Conservation (phyloP, 192 early-diverging fungal genomes). For the Backusella australiensis region DNA sequence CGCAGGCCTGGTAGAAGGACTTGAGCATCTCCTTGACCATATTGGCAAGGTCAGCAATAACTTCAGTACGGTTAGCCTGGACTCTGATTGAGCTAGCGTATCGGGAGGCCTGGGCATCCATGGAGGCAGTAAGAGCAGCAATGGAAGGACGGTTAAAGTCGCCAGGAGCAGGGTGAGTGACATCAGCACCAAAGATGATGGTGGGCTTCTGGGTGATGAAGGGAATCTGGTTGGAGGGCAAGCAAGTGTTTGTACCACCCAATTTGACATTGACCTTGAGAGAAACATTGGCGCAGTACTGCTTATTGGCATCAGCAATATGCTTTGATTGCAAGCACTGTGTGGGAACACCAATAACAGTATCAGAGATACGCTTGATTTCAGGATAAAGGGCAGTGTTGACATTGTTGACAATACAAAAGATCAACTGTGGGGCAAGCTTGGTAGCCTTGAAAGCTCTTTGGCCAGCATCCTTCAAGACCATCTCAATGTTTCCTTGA, state of each 20-base stretch:
- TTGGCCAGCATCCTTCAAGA: constrained; percentile 67
- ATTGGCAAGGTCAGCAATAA: constrained; percentile 63
- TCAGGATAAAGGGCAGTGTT: constrained; percentile 77
- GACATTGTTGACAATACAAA: constrained; percentile 82
- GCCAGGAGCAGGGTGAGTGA: constrained; percentile 82
- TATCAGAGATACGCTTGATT: constrained; percentile 88
- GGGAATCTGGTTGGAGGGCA: constrained; percentile 58
- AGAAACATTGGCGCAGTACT: constrained; percentile 95
- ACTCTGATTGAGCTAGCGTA: constrained; percentile 64
- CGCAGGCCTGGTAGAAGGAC: constrained; percentile 61
- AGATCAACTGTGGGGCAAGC: constrained; percentile 73
- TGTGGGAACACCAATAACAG: constrained; percentile 83
- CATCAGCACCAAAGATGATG: constrained; percentile 88
- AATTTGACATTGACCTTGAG: constrained; percentile 95
- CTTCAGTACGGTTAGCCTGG: constrained; percentile 68
- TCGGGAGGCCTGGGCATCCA: constrained; percentile 60
- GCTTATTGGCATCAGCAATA: constrained; percentile 69
- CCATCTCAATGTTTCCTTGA: constrained; percentile 64
- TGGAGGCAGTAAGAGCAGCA: constrained; percentile 73
- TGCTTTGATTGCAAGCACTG: constrained; percentile 91
- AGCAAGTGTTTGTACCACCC: constrained; percentile 81
- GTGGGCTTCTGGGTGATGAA: constrained; percentile 75
- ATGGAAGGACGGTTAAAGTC: constrained; percentile 66
- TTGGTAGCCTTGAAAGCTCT: constrained; percentile 60
- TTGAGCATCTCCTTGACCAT: constrained; percentile 68